Conservation (phyloP, 2,329 filamentous ascomycete genomes). For the Alternaria sp. region DNA sequence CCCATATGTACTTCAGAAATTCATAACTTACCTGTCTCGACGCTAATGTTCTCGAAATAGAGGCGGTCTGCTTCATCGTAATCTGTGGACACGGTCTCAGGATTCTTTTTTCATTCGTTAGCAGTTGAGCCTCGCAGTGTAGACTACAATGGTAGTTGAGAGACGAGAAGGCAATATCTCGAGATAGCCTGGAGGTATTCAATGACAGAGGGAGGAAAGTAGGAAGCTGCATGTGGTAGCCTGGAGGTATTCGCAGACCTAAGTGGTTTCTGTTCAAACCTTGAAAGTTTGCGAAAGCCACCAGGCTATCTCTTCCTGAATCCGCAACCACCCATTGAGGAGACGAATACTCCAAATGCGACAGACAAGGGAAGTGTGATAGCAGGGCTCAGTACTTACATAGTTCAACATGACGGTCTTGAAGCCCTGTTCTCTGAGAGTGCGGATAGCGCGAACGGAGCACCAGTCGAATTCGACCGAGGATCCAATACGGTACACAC, state of each 20-base stretch:
- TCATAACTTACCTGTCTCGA: neutral
- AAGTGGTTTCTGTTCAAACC: neutral
- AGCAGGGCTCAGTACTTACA: conserved; percentile 18
- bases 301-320: too few relatives aligned
- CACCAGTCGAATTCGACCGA: conserved; percentile 99
- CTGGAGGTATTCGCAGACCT: neutral
- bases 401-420: conserved; percentile 95
- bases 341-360: too few relatives aligned
- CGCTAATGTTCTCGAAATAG: conserved; percentile 88
- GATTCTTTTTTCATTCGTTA: too few relatives aligned
- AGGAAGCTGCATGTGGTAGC: neutral
- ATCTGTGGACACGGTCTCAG: conserved; percentile 87
- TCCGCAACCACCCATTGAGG: too few relatives aligned
- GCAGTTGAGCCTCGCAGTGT: too few relatives aligned
- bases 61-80: conserved; percentile 93
- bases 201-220: neutral
- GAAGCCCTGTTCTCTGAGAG: conserved; percentile 79
- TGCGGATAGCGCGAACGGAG: conserved; percentile 91
- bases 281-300: neutral
- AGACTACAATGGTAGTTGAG: too few relatives aligned
- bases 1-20: too few relatives aligned
- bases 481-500: conserved; percentile 95
- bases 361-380: too few relatives aligned
- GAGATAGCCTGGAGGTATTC: neutral
- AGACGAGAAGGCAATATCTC: fast-evolving